Evolutionary conservation across 1,139 yeast species (phyloP).

Genomic region (Pichia inconspicua): DNA sequence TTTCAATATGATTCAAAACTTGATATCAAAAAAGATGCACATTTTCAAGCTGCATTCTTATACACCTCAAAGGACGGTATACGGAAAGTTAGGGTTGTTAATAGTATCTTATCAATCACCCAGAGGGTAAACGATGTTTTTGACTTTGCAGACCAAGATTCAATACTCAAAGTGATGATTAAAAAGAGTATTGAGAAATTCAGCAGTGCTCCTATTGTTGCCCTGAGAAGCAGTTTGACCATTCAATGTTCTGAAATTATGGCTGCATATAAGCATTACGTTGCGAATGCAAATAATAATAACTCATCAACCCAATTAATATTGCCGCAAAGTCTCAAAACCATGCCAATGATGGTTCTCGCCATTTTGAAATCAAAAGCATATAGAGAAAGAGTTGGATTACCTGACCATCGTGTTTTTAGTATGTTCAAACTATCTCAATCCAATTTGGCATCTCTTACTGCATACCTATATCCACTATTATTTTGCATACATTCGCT

Average conservation of each 20-base stretch:
- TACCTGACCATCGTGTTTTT: conserved; percentile 55
- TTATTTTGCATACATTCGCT: conserved; percentile 67
- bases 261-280: conserved; percentile 63
- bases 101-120: conserved; percentile 74
- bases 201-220: conserved; percentile 46
- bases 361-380: conserved; percentile 65
- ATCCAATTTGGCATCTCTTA: conserved; percentile 52
- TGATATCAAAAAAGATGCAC: conserved; percentile 66
- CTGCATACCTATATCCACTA: conserved; percentile 72
- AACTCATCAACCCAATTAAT: conserved; percentile 59
- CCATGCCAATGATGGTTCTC: conserved; percentile 61
- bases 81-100: conserved; percentile 78
- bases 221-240: conserved; percentile 56
- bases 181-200: conserved; percentile 61
- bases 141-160: conserved; percentile 79
- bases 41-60: conserved; percentile 84
- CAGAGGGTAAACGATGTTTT: conserved; percentile 68
- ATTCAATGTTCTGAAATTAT: conserved; percentile 64
- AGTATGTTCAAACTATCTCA: conserved; percentile 48
- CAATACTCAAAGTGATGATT: conserved; percentile 62
- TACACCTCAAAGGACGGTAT: conserved; percentile 73
- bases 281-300: conserved; percentile 34
- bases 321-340: conserved; percentile 73
- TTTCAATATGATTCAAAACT: conserved; percentile 74
- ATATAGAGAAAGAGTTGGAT: conserved; percentile 40